Evolutionary conservation across 1,284 basidiomycete species (phyloP).

Genomic region (Phellopilus nigrolimitatus): DNA sequence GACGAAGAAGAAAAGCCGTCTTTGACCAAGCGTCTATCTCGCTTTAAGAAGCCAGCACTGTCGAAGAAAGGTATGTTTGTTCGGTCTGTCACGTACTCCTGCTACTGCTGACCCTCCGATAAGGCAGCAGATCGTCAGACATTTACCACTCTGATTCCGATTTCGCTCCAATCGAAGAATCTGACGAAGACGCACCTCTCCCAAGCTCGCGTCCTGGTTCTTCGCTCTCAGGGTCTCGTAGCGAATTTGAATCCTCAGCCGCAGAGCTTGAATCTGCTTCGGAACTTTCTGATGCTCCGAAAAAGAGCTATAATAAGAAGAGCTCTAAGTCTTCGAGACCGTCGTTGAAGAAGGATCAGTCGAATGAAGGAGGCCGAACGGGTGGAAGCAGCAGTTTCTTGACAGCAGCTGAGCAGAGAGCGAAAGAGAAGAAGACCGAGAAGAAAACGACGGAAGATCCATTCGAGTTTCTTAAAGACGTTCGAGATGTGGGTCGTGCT

Average conservation of each 20-base stretch:
- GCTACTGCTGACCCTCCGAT: not conserved
- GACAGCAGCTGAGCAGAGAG: constrained; percentile 82
- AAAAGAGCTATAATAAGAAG: constrained; percentile 27
- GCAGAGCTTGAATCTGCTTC: constrained; percentile 13
- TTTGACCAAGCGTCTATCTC: constrained; percentile 54
- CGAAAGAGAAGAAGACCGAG: constrained; percentile 72
- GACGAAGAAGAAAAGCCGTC: constrained; percentile 34
- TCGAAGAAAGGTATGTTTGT: constrained; percentile 33
- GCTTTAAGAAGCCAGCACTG: constrained; percentile 58
- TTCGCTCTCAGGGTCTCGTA: constrained; percentile 13
- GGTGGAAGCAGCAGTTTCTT: constrained; percentile 50
- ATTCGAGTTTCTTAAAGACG: constrained; percentile 77
- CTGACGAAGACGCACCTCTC: constrained; percentile 26
- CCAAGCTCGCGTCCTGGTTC: constrained; percentile 16
- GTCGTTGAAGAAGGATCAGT: constrained; percentile 27
- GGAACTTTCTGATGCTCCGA: constrained; percentile 20
- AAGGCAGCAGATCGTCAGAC: constrained; percentile 5
- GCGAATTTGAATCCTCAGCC: constrained; percentile 13
- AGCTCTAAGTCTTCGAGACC: constrained; percentile 23
- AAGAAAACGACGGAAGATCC: constrained; percentile 80
- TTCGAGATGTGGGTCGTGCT: constrained; percentile 72
- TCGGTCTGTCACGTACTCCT: not conserved
- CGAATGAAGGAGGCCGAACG: constrained; percentile 24
- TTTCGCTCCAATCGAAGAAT: constrained; percentile 28
- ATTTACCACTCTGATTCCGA: constrained; percentile 17